Base-by-base conservation (phyloP, 352 stramenopile species). In the Blastocystis sp. region DNA sequence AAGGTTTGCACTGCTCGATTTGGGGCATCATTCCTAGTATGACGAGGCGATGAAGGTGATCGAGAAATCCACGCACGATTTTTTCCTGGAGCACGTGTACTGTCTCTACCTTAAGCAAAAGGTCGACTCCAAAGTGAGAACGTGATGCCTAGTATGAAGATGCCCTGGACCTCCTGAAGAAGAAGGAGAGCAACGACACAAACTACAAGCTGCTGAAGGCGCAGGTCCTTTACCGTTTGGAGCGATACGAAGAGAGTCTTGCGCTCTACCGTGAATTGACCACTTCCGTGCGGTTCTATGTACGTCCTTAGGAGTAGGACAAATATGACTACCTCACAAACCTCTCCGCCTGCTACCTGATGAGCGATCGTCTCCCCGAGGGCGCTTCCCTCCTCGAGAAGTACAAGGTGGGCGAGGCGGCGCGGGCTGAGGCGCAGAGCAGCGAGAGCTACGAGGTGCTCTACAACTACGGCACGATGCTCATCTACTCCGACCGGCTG, bases 11-110 rank as follows among this genome's bases (percentile, higher is more conserved):
- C 14, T 7, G 23, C 2, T 69, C 2, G 4, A 19, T 67, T 67
- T 0, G 28, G 41, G 17, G 1, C 28, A 69, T 19, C 41, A 21
- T 38, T 34, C 28, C 11, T 84, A 84, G 74, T 84, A 70, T 67
- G 56, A 84, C 66, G 53, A 84, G 66, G 74, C 74, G 28, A 66
- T 84, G 5, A 69, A 84, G 56, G 74, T 84, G 28, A 84, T 84
- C 21, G 56, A 69, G 21, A 66, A 84, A 59, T 84, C 74, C 1
- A 59, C 74, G 23, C 74, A 84, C 17, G 74, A 84, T 48, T 84
- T 84, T 45, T 69, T 41, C 40, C 28, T 67, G 17, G 74, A 84
- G 43, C 60, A 56, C 48, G 74, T 64, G 9, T 84, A 84, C 41
- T 84, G 74, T 52, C 45, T 84, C 1, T 84, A 84, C 45, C 52